phyloP scores from a whole-genome alignment of 2,329 filamentous ascomycete genomes.

The Sarocladium strictum region DNA sequence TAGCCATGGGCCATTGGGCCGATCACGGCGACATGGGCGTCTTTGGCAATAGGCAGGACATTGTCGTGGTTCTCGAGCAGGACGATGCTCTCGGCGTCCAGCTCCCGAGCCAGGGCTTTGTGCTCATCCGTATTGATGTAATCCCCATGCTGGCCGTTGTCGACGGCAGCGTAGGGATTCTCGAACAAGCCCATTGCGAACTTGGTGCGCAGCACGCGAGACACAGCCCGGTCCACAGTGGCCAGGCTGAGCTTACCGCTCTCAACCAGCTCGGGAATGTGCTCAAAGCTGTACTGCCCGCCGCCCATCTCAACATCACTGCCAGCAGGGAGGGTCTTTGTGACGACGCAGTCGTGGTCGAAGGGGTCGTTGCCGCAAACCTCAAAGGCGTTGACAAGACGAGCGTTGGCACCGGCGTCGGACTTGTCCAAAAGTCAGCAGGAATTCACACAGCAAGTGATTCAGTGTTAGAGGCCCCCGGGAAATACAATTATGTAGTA shows the following conservation, averaged over 20 bases:
- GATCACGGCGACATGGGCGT: slow-evolving; percentile 65
- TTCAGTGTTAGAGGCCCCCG: too few species aligned
- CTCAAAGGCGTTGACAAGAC: slow-evolving; percentile 57
- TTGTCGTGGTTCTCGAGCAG: slow-evolving; percentile 53
- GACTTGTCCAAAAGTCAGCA: too few species aligned
- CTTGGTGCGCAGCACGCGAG: slow-evolving; percentile 59
- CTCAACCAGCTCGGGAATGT: slow-evolving; percentile 58
- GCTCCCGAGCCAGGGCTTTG: slow-evolving; percentile 52
- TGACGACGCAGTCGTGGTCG: slow-evolving; percentile 57
- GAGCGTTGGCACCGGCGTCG: slow-evolving; percentile 66
- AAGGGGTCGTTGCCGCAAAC: slow-evolving; percentile 46
- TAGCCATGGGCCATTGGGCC: slow-evolving; percentile 69
- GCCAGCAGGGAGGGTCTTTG: slow-evolving; percentile 58
- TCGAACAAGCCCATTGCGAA: slow-evolving; percentile 68
- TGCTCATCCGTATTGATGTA: slow-evolving; percentile 57
- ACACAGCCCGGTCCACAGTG: slow-evolving; percentile 60
- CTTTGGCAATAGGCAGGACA: slow-evolving; percentile 50
- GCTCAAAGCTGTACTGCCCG: slow-evolving; percentile 63
- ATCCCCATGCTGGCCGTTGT: slow-evolving; percentile 46
- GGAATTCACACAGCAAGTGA: too few species aligned
- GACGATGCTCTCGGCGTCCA: slow-evolving; percentile 60
- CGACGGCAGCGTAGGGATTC: slow-evolving; percentile 56
- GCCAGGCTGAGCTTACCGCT: slow-evolving; percentile 53
- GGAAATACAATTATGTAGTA: slow-evolving; percentile 47
- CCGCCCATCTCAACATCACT: slow-evolving; percentile 74